A percentile compares a stretch with the other conserved stretches of the same genome.
These are phyloP conservation scores for Stagonosporopsis tanaceti DNA, from an alignment of 2,329 filamentous ascomycete genomes.

Conservation along the genomic window DNA sequence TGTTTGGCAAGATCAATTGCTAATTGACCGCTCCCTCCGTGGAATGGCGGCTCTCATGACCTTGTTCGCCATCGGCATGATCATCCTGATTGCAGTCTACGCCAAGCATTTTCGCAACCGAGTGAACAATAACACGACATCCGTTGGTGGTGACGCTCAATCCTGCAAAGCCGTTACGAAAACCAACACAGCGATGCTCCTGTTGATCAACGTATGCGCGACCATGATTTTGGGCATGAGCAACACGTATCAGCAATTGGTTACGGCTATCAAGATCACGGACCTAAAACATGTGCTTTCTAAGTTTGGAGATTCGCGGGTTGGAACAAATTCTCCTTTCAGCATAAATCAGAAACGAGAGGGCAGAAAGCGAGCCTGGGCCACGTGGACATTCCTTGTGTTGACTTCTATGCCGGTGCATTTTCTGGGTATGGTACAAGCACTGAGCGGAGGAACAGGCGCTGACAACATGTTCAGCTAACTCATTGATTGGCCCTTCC, in stretches of 20 bases:
- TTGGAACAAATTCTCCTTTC: conserved; percentile 46
- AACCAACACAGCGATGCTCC: conserved; percentile 32
- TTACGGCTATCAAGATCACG: conserved; percentile 36
- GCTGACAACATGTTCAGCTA: conserved; percentile 19
- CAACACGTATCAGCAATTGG: conserved; percentile 45
- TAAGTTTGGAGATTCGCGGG: conserved; percentile 41
- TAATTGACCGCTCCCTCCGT: conserved; percentile 39
- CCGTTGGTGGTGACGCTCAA: conserved; percentile 28
- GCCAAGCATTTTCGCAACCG: conserved; percentile 22
- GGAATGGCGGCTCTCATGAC: conserved; percentile 36
- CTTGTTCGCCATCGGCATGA: conserved; percentile 26
- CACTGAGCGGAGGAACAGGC: background rate
- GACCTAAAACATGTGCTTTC: conserved; percentile 37
- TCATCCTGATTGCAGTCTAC: conserved; percentile 30
- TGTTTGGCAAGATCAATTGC: conserved; percentile 41
- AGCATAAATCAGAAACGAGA: conserved; percentile 40
- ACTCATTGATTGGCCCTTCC: conserved; percentile 40
- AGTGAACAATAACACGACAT: conserved; percentile 33
- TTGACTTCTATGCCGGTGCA: conserved; percentile 36
- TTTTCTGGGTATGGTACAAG: conserved; percentile 31
- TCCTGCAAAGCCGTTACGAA: conserved; percentile 30
- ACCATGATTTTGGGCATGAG: conserved; percentile 45
- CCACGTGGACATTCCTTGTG: conserved; percentile 39
- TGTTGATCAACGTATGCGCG: conserved; percentile 41
- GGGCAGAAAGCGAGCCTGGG: conserved; percentile 35